Evolutionary conservation across 805 yeast genomes (phyloP).

Genomic region (Metschnikowia koreensis): DNA sequence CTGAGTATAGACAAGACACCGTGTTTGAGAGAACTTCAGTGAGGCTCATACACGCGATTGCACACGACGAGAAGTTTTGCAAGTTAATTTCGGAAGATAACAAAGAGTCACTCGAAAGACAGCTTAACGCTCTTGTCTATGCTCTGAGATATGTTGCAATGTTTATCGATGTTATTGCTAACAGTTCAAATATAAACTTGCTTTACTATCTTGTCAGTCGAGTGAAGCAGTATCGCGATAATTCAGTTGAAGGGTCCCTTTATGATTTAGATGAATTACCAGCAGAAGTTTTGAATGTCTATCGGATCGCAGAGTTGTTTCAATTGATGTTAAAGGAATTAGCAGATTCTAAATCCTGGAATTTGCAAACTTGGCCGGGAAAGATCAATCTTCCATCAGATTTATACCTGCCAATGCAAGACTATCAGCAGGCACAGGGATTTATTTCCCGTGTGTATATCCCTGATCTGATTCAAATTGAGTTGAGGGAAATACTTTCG

Average conservation of each 20-base stretch:
- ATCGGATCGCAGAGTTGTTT: slow-evolving; percentile 68
- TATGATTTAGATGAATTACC: slow-evolving; percentile 25
- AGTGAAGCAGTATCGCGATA: slow-evolving; percentile 74
- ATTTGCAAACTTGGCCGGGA: slow-evolving; percentile 78
- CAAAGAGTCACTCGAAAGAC: slow-evolving; percentile 10
- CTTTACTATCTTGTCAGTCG: slow-evolving; percentile 75
- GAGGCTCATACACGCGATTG: slow-evolving; percentile 63
- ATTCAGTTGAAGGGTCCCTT: slow-evolving; percentile 32
- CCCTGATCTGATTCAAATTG: slow-evolving; percentile 44
- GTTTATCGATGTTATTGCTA: slow-evolving; percentile 58
- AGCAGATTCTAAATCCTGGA: slow-evolving; percentile 63
- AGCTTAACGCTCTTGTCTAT: slow-evolving; percentile 47
- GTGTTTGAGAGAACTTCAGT: slow-evolving; percentile 65
- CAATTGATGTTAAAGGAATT: slow-evolving; percentile 62
- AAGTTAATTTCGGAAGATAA: slow-evolving; percentile 33
- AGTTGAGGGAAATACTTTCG: slow-evolving; percentile 24
- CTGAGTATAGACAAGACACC: slow-evolving; percentile 36
- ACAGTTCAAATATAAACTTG: slow-evolving; percentile 65
- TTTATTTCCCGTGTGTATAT: slow-evolving; percentile 56
- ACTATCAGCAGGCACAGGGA: slow-evolving; percentile 55
- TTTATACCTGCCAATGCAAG: slow-evolving; percentile 58
- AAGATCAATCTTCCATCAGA: slow-evolving; percentile 69
- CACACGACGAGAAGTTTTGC: slow-evolving; percentile 70
- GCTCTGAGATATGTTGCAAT: slow-evolving; percentile 60
- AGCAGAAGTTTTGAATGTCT: slow-evolving; percentile 44